phyloP scores from a whole-genome alignment of 495 filamentous ascomycete species.

The Xanthoparmelia taractica region DNA sequence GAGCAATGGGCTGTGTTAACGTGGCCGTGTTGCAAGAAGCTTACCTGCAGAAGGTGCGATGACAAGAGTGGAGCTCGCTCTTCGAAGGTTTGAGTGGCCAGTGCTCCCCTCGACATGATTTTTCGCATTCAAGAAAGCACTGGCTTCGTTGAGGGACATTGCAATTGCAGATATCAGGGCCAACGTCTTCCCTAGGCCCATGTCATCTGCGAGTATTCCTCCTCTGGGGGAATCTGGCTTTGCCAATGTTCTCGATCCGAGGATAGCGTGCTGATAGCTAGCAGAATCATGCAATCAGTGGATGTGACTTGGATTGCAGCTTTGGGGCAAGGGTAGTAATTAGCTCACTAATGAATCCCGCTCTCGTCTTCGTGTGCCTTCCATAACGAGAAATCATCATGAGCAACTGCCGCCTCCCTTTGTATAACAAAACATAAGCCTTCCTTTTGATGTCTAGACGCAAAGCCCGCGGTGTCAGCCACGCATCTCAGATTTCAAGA shows the following conservation, averaged over 20 bases:
- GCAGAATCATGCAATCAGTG: not conserved
- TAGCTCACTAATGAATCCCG: not conserved
- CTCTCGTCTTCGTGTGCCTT: not conserved
- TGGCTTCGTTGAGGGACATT: not conserved
- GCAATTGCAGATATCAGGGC: conserved; percentile 22
- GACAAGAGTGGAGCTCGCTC: not conserved
- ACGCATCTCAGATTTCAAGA: not conserved
- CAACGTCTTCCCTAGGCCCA: conserved; percentile 29
- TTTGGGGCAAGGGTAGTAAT: not conserved
- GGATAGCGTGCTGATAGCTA: not conserved
- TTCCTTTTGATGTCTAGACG: not conserved
- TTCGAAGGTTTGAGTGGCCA: not conserved
- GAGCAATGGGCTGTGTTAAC: not conserved
- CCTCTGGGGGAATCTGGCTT: not conserved
- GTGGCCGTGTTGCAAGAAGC: not conserved
- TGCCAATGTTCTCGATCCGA: not conserved
- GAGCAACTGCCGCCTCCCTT: not conserved
- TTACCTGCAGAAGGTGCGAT: not conserved
- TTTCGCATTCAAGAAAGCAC: not conserved
- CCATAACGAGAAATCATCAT: not conserved
- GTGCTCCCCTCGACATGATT: not conserved
- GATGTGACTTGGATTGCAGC: not conserved
- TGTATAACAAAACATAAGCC: not conserved
- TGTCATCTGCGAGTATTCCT: conserved; percentile 27
- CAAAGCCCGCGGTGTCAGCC: not conserved